phyloP scores from a whole-genome alignment of 2,329 filamentous ascomycete species.

The Trichoderma endophyticum region DNA sequence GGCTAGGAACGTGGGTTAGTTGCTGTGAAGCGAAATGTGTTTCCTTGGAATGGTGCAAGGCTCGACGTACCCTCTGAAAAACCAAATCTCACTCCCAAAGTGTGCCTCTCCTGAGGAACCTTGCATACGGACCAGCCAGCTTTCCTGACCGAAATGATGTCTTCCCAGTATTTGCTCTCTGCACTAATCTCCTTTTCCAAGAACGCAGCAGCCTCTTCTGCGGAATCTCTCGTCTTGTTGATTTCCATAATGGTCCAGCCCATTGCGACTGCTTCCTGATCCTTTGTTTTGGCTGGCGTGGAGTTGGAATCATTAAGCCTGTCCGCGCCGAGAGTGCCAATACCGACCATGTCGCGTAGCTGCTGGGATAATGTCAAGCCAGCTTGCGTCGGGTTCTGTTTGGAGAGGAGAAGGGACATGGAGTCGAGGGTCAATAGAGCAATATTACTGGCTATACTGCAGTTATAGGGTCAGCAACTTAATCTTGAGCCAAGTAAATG shows the following conservation, averaged over 20 bases:
- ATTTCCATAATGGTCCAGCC: constrained; percentile 80
- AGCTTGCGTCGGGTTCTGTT: constrained; percentile 69
- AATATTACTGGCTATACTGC: constrained; percentile 46
- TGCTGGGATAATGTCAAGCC: constrained; percentile 66
- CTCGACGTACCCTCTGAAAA: constrained; percentile 66
- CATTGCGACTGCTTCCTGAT: constrained; percentile 55
- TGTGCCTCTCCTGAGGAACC: constrained; percentile 68
- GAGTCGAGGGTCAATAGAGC: constrained; percentile 74
- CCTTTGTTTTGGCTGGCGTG: constrained; percentile 51
- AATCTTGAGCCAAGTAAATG: background rate
- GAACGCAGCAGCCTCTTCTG: constrained; percentile 68
- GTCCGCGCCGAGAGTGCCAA: constrained; percentile 70
- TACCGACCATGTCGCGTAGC: constrained; percentile 67
- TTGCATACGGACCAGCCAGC: constrained; percentile 84
- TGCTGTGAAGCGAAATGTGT: background rate
- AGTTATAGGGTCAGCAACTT: background rate
- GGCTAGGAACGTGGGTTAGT: constrained; percentile 38
- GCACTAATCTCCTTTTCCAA: constrained; percentile 73
- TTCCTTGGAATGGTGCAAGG: background rate
- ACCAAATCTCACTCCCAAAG: constrained; percentile 82
- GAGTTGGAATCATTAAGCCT: constrained; percentile 60
- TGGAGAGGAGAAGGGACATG: constrained; percentile 78
- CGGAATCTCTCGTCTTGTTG: constrained; percentile 68
- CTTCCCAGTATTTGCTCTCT: constrained; percentile 86
- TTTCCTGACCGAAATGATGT: constrained; percentile 75